These are phyloP conservation scores for Porpolomopsis calyptriformis DNA, from an alignment of 768 basidiomycete genomes.

Conservation along the genomic window DNA sequence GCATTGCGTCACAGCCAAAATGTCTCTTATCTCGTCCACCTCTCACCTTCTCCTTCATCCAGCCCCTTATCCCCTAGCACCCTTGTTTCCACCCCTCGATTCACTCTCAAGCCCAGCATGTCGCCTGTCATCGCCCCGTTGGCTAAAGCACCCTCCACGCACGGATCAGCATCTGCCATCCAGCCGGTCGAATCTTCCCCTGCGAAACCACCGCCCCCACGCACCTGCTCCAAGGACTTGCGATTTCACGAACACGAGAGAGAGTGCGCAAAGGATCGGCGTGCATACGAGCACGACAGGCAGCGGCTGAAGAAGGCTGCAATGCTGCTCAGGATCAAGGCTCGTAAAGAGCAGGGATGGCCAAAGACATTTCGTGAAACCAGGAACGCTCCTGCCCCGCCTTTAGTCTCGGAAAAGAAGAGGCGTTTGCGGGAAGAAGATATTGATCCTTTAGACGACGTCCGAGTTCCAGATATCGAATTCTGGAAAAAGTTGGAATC, in stretches of 20 bases:
- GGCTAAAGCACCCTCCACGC: too few relatives aligned
- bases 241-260: neutral
- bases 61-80: too few relatives aligned
- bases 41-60: too few relatives aligned
- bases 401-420: constrained; percentile 12
- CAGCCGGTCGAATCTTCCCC: too few relatives aligned
- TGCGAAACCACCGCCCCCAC: too few relatives aligned
- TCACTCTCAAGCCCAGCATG: too few relatives aligned
- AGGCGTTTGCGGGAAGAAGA: constrained; percentile 12
- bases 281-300: constrained; percentile 40
- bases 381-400: too few relatives aligned
- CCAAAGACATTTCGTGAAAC: constrained; percentile 7
- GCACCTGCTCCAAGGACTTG: neutral
- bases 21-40: too few relatives aligned
- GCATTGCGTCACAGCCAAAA: too few relatives aligned
- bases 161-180: too few relatives aligned
- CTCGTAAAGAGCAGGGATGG: constrained; percentile 20
- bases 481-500: constrained; percentile 1
- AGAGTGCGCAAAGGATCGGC: constrained; percentile 27
- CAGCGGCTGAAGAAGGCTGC: constrained; percentile 36
- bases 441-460: constrained; percentile 10
- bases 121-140: too few relatives aligned
- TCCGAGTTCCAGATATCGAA: constrained; percentile 8
- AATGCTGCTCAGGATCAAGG: constrained; percentile 27
- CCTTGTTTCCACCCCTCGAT: too few relatives aligned